Base-by-base conservation (phyloP, 2,329 filamentous ascomycete species). In the Trichoderma citrinoviride region DNA sequence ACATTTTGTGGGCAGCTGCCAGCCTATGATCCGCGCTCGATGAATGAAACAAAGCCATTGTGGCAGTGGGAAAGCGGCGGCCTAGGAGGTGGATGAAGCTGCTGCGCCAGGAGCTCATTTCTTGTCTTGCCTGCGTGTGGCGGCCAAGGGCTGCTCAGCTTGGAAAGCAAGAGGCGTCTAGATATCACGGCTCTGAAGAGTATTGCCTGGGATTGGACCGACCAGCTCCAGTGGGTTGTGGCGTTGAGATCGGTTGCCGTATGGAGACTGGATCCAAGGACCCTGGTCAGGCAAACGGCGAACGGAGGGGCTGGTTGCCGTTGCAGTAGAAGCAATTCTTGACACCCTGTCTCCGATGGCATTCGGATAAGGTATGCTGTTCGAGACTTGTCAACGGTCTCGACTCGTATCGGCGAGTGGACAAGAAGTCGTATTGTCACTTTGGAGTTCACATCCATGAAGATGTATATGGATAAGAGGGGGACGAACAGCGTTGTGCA, bases 211-310 rank as follows among this genome's bases (percentile, higher is more conserved):
- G 61, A 58, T 64, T 58, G 61, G 54, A 58, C 53, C 44, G 19
- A 19, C 40, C 61, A 64, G 58, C 61, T 33, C 53, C 49, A 58
- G 61, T 58, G 61, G 53, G 53, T 46, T 64, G 61, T 64, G 61
- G 52, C 53, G 61, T 64, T 56, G 52, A 64, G 21, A 52, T 64
- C 61, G 61, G 52, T 43, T 64, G 52, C 60, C 61, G 52, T 53
- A 52, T 52, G 54, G 43, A 58, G 37, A 52, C 23, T 56, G 33
- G 15, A 25, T 17, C 33, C 43, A 56, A 46, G 33, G 61, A 29
- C 29, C 44, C 61, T 5, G 53, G 37, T 54, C n/a, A 46, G 44
- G 61, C 61, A 64, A 52, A 64, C 54, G 52, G 21, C 44, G 61
- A 50, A 53, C 52, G 44, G 53, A 53, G 61, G 56, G 21, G 49